Conservation (phyloP, 148 eudicot genomes). For the Rhododendron vialii region DNA sequence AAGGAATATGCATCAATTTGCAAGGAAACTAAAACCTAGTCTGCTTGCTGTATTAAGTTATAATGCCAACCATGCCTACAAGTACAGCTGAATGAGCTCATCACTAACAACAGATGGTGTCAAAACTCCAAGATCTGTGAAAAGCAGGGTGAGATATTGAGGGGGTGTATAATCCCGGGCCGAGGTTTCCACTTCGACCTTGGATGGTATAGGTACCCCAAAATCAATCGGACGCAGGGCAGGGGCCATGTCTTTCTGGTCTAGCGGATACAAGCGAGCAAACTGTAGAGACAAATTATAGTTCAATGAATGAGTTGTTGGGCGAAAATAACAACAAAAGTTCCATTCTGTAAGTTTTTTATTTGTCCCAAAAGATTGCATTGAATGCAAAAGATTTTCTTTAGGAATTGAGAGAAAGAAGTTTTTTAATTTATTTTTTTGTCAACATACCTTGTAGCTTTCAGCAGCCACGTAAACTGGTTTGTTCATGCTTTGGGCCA, state of each 20-base stretch:
- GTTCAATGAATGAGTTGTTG: background rate
- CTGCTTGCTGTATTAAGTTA: background rate
- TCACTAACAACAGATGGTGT: slow-evolving; percentile 96
- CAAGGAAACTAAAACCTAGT: background rate
- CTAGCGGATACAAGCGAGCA: slow-evolving; percentile 94
- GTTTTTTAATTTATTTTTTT: background rate
- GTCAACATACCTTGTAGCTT: slow-evolving; percentile 78
- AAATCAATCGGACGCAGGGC: slow-evolving; percentile 93
- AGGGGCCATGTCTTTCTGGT: slow-evolving; percentile 96
- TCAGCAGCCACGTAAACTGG: slow-evolving; percentile 98
- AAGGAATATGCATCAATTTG: background rate
- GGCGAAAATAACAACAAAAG: background rate
- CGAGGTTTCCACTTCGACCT: slow-evolving; percentile 91
- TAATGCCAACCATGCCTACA: slow-evolving; percentile 27
- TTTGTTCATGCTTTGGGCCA: slow-evolving; percentile 87
- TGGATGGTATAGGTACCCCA: slow-evolving; percentile 92
- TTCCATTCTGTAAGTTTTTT: background rate
- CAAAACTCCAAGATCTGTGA: slow-evolving; percentile 85
- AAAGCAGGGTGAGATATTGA: slow-evolving; percentile 82
- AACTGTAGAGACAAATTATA: slow-evolving; percentile 45
- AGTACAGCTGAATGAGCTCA: slow-evolving; percentile 89
- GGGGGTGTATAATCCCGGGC: slow-evolving; percentile 98
- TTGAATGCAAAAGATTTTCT: background rate
- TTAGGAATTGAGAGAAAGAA: background rate
- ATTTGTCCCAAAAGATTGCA: background rate